Evolutionary conservation across 2,329 filamentous ascomycete genomes (phyloP).

Genomic region (Fusarium annulatum): DNA sequence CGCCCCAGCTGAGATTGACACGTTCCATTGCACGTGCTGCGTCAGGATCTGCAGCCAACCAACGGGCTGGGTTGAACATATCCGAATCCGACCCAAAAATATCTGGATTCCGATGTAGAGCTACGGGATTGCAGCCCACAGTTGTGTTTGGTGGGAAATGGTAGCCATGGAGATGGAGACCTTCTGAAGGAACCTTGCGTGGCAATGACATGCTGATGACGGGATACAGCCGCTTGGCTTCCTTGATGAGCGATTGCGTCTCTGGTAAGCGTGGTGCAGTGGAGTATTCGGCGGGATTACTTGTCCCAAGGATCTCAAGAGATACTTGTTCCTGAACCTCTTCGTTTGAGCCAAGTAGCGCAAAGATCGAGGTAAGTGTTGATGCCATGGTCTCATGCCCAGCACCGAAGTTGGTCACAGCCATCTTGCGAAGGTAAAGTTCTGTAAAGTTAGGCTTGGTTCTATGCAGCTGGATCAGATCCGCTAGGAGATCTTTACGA

Average conservation of each 20-base stretch:
- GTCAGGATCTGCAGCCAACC: conserved; percentile 52
- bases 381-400: conserved; percentile 67
- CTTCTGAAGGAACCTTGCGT: conserved; percentile 55
- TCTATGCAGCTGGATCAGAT: conserved; percentile 59
- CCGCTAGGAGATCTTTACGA: conserved; percentile 56
- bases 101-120: conserved; percentile 60
- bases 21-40: conserved; percentile 57
- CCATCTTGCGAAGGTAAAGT: conserved; percentile 62
- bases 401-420: conserved; percentile 66
- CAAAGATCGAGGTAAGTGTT: conserved; percentile 60
- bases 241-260: conserved; percentile 60
- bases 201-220: conserved; percentile 64
- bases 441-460: conserved; percentile 59
- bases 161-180: conserved; percentile 53
- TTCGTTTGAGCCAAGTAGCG: conserved; percentile 57
- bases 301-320: conserved; percentile 46
- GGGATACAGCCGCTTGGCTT: conserved; percentile 62
- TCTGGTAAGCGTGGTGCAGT: conserved; percentile 45
- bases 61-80: conserved; percentile 59
- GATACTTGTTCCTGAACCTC: conserved; percentile 49
- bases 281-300: conserved; percentile 36
- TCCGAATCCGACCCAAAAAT: conserved; percentile 62
- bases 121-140: conserved; percentile 63
- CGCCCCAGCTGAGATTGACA: conserved; percentile 63
- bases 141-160: conserved; percentile 58